phyloP scores from a whole-genome alignment of 2,329 filamentous ascomycete species.

The Grosmannia clavigera region DNA sequence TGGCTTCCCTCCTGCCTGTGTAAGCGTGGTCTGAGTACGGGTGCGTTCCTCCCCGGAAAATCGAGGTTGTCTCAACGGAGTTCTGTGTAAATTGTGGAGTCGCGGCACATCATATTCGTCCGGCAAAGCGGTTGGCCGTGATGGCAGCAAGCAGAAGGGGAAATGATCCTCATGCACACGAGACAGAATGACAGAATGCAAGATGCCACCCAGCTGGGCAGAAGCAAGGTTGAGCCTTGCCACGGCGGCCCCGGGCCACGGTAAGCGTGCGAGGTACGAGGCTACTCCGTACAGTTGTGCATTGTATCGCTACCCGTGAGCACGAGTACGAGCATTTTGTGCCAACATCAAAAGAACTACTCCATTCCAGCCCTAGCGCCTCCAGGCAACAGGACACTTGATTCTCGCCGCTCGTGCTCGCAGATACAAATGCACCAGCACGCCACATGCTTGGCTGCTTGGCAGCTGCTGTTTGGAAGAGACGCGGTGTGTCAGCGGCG shows the following conservation, averaged over 20 bases:
- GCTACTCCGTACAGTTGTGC: too few relatives aligned
- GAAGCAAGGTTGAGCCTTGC: too few relatives aligned
- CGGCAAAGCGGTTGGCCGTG: not conserved
- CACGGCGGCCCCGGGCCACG: too few relatives aligned
- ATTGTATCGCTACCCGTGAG: too few relatives aligned
- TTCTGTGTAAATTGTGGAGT: not conserved
- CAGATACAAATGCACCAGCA: not conserved
- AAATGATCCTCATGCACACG: too few relatives aligned
- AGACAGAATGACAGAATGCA: not conserved
- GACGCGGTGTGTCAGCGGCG: not conserved
- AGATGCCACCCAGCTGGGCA: not conserved
- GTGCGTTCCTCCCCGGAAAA: not conserved
- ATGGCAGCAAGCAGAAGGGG: not conserved
- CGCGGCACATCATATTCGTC: not conserved
- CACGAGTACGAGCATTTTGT: not conserved
- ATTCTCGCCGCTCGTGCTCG: not conserved
- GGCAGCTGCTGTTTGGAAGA: not conserved
- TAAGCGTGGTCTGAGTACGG: too few relatives aligned
- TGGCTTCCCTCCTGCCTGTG: not conserved
- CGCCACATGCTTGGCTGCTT: too few relatives aligned
- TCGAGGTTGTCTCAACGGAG: not conserved
- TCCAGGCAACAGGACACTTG: not conserved
- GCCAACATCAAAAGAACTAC: not conserved
- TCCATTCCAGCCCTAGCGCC: conserved; percentile 6
- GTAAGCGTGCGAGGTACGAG: too few relatives aligned